These are phyloP conservation scores for Solanum bulbocastanum DNA, from an alignment of 257 asterid species.

Conservation along the genomic window DNA sequence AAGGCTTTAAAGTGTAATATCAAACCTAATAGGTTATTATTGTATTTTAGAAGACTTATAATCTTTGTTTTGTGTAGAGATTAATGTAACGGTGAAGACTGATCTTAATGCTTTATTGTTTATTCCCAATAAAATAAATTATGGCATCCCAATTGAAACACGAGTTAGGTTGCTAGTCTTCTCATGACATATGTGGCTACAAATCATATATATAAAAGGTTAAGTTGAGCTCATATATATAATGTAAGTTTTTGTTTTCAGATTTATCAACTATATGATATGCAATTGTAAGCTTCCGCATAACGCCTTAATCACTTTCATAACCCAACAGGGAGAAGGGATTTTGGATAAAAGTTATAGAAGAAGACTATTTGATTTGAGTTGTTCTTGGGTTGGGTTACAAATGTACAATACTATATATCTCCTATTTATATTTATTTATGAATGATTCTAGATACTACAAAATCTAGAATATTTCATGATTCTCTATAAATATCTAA, in stretches of 20 bases:
- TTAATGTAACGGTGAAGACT: conserved; percentile 10
- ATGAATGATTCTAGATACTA: neutral
- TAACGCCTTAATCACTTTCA: too few relatives aligned
- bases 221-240: neutral
- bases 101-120: conserved; percentile 1
- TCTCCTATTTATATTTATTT: too few relatives aligned
- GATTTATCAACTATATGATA: too few relatives aligned
- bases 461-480: too few relatives aligned
- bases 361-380: neutral
- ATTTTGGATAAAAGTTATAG: neutral
- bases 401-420: neutral
- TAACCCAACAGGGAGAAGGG: too few relatives aligned
- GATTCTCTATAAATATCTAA: too few relatives aligned
- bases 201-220: neutral
- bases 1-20: neutral
- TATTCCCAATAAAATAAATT: neutral
- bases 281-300: too few relatives aligned
- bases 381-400: neutral
- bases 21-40: neutral
- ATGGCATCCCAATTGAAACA: neutral
- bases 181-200: neutral
- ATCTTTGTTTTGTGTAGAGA: neutral
- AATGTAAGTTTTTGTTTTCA: neutral
- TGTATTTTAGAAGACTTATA: neutral
- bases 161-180: neutral